Base-by-base conservation (phyloP, 441 rosid genomes). In the Bocquillonia castaneifolia region DNA sequence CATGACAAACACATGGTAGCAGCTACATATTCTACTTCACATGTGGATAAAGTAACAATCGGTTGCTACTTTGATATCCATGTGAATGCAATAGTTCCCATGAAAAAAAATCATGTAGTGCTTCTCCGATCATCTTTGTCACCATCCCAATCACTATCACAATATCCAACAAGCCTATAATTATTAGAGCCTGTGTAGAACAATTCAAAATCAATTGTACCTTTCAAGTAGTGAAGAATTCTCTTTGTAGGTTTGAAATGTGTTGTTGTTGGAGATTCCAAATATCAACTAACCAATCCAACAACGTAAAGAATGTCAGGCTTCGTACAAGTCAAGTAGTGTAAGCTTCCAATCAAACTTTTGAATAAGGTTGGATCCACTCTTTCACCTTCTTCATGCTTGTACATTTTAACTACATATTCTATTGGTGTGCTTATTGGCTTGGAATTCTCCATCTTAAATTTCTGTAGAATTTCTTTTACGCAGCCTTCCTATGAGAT, bases 81-180 rank as follows among this genome's bases (percentile, higher is more conserved):
- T 10, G 70, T 66, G 32, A 66, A 54, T 12, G 61, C 5, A 2
- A 8, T 20, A 23, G 53, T 50, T 32, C 61, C 39, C 2, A 66
- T 23, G 28, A 25, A 66, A 36, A 66, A 52, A 66, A 66, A 53
- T 0, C 15, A 34, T 0, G 3, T 53, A 6, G 52, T 66, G 6
- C 61, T 66, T 12, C 37, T 66, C 22, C 13, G 15, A 66, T 52
- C 59, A 65, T 65, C 45, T 6, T 6, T 32, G 10, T 58, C 62
- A 20, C 62, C 62, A 10, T 10, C 47, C 63, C 63, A 59, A 59
- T 59, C 28, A 37, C 63, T 39, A 61, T 61, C 65, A 13, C n/a
- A 20, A 17, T 22, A 61, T 1, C 51, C 31, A 39, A 61, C 18
- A n/a, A n/a, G n/a, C n/a, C n/a, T n/a, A n/a, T n/a, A n/a, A n/a